phyloP scores from a whole-genome alignment of 2,329 filamentous ascomycete species.

The Penicillium sp. region DNA sequence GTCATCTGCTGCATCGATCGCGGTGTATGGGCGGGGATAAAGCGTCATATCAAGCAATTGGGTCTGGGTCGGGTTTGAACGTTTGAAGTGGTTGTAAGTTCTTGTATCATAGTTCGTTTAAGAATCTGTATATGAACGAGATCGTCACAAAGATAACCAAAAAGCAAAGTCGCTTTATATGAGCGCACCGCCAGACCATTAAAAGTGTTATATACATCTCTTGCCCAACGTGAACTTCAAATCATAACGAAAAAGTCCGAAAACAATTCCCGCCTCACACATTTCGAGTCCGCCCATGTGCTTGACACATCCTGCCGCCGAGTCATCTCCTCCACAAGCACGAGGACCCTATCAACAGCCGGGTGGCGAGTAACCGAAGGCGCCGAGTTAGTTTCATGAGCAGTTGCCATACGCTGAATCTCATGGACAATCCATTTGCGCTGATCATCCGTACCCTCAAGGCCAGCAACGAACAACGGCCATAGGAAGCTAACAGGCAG shows the following conservation, averaged over 20 bases:
- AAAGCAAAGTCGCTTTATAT: background rate
- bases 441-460: slow-evolving; percentile 32
- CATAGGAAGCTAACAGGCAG: slow-evolving; percentile 33
- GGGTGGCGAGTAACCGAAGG: slow-evolving; percentile 25
- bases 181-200: background rate
- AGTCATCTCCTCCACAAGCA: slow-evolving; percentile 35
- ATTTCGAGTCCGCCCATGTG: slow-evolving; percentile 34
- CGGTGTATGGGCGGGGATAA: slow-evolving; percentile 20
- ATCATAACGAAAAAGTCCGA: slow-evolving; percentile 35
- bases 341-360: slow-evolving; percentile 27
- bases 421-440: slow-evolving; percentile 32
- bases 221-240: slow-evolving; percentile 4
- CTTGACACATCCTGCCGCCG: slow-evolving; percentile 32
- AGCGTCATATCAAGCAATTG: slow-evolving; percentile 1
- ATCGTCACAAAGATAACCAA: background rate
- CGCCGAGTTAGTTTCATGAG: slow-evolving; percentile 5
- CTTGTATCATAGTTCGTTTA: background rate
- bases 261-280: slow-evolving; percentile 34
- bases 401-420: slow-evolving; percentile 31
- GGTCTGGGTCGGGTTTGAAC: background rate
- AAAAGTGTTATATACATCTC: background rate
- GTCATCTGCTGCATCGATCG: slow-evolving; percentile 56
- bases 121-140: background rate
- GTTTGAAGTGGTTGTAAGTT: background rate
- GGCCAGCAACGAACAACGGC: slow-evolving; percentile 34